Evolutionary conservation across 1,284 basidiomycete species (phyloP).

Genomic region (Dichomitus squalens): DNA sequence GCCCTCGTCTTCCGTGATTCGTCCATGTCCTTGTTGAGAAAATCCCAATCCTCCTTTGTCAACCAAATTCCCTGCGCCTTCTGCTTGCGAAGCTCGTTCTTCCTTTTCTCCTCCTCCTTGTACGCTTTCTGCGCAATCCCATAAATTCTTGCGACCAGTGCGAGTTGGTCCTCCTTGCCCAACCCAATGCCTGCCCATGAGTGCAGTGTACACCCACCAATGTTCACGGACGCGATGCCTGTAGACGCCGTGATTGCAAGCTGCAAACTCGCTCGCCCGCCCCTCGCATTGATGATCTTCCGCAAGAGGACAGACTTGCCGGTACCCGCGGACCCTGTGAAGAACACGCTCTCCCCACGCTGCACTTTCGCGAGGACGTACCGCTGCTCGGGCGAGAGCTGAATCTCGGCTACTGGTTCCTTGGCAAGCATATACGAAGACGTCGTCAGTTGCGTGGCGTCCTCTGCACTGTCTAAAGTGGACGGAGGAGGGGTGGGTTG

Average conservation of each 20-base stretch:
- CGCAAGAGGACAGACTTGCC: slow-evolving; percentile 95
- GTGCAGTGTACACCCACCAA: slow-evolving; percentile 92
- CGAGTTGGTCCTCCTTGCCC: slow-evolving; percentile 68
- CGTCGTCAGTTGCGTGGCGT: not conserved
- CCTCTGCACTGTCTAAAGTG: not conserved
- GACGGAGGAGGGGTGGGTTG: too few species aligned
- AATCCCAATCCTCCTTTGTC: slow-evolving; percentile 12
- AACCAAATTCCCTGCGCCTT: not conserved
- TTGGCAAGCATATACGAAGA: not conserved
- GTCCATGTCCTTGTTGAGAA: too few species aligned
- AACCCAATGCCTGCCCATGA: slow-evolving; percentile 92
- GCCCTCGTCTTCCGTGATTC: too few species aligned
- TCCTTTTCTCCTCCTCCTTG: slow-evolving; percentile 45
- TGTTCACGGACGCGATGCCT: slow-evolving; percentile 94
- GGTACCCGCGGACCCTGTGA: slow-evolving; percentile 84
- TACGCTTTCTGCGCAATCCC: slow-evolving; percentile 33
- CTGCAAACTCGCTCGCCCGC: slow-evolving; percentile 10
- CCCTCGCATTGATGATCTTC: slow-evolving; percentile 71
- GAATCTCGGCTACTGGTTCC: slow-evolving; percentile 6
- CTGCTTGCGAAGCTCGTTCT: slow-evolving; percentile 40
- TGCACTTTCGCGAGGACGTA: slow-evolving; percentile 57
- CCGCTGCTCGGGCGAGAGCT: slow-evolving; percentile 57
- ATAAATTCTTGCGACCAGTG: slow-evolving; percentile 67
- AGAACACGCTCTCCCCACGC: slow-evolving; percentile 71
- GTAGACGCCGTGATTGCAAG: slow-evolving; percentile 70